Evolutionary conservation across 768 basidiomycete genomes (phyloP).

Genomic region (Tricholoma flavovirens): DNA sequence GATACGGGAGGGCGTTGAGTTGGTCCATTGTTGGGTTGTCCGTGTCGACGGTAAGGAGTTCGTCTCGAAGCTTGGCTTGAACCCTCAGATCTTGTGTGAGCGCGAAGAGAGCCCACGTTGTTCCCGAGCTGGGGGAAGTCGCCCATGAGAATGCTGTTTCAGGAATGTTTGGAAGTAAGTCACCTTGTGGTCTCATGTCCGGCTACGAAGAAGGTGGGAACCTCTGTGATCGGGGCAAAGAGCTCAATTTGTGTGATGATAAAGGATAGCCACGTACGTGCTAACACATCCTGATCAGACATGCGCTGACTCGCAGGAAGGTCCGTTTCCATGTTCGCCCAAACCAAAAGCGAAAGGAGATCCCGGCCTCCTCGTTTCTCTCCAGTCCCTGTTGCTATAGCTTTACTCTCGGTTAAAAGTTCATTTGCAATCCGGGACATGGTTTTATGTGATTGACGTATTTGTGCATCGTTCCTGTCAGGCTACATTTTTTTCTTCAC

Average conservation of each 20-base stretch:
- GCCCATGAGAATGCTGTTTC: background rate
- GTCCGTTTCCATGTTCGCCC: slow-evolving; percentile 49
- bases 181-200: slow-evolving; percentile 46
- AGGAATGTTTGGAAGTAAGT: background rate
- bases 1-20: slow-evolving; percentile 58
- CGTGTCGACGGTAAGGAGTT: slow-evolving; percentile 44
- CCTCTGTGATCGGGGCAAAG: slow-evolving; percentile 26
- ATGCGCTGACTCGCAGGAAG: slow-evolving; percentile 11
- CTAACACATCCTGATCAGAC: slow-evolving; percentile 17
- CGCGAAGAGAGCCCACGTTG: slow-evolving; percentile 56
- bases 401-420: slow-evolving; percentile 37
- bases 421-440: slow-evolving; percentile 36
- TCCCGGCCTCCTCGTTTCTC: slow-evolving; percentile 29
- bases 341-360: slow-evolving; percentile 37
- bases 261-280: slow-evolving; percentile 4
- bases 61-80: slow-evolving; percentile 54
- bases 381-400: slow-evolving; percentile 1
- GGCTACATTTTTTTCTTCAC: slow-evolving; percentile 6
- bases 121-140: slow-evolving; percentile 28
- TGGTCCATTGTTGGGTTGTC: slow-evolving; percentile 67
- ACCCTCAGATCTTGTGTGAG: slow-evolving; percentile 42
- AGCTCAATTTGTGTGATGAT: background rate
- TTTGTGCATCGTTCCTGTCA: slow-evolving; percentile 11
- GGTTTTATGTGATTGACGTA: slow-evolving; percentile 20
- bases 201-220: slow-evolving; percentile 44